These are phyloP conservation scores for Truncatella angustata DNA, from an alignment of 2,329 filamentous ascomycete genomes.

Conservation along the genomic window DNA sequence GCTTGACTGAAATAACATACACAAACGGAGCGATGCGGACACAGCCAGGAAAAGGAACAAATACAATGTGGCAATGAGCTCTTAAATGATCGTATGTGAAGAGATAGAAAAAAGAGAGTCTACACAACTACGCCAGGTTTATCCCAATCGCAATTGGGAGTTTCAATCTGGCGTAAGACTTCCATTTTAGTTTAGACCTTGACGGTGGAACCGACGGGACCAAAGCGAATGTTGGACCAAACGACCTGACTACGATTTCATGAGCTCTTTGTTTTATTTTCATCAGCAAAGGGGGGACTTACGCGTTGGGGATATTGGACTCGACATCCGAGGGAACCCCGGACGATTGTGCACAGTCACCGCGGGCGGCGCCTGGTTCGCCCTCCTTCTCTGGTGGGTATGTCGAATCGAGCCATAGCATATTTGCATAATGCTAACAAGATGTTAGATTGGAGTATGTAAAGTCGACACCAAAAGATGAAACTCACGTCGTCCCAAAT, in stretches of 20 bases:
- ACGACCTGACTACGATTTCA: slow-evolving; percentile 4
- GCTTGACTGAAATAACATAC: too few species aligned
- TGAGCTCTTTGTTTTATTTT: too few species aligned
- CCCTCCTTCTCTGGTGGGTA: slow-evolving; percentile 38
- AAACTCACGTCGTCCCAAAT: slow-evolving; percentile 56
- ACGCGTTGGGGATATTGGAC: slow-evolving; percentile 21
- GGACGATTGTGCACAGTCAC: slow-evolving; percentile 43
- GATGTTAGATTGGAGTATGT: background rate
- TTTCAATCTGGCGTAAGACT: too few species aligned
- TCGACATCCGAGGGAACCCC: slow-evolving; percentile 48
- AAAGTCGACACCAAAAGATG: background rate
- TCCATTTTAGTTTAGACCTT: background rate
- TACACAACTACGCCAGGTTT: too few species aligned
- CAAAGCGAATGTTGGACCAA: slow-evolving; percentile 8
- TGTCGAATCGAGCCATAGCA: slow-evolving; percentile 59
- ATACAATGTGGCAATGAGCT: background rate
- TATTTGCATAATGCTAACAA: slow-evolving; percentile 49
- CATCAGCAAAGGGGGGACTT: too few species aligned
- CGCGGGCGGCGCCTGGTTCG: slow-evolving; percentile 45
- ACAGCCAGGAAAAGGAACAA: background rate
- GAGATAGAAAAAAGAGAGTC: background rate
- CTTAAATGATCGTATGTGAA: background rate
- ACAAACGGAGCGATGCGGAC: slow-evolving; percentile 2
- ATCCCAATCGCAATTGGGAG: too few species aligned
- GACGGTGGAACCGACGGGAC: slow-evolving; percentile 3